phyloP scores from a whole-genome alignment of 305 asterid species.

The Solanum aculeatissimum region DNA sequence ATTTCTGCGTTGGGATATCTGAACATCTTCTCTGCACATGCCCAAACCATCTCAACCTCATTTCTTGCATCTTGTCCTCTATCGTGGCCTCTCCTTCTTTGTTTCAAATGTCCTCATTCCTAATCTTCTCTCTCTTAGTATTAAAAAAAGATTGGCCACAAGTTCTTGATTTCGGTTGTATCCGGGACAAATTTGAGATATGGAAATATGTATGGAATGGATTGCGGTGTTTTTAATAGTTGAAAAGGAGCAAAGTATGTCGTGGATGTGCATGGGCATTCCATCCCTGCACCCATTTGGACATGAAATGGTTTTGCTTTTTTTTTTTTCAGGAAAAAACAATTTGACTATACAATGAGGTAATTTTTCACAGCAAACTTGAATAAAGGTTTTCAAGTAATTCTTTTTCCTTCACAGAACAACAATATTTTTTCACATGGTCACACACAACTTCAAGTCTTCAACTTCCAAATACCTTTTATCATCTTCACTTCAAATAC shows the following conservation, averaged over 20 bases:
- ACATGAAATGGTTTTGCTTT: not conserved
- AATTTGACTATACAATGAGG: not conserved
- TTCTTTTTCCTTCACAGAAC: not conserved
- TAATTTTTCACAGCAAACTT: not conserved
- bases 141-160: not conserved
- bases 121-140: not conserved
- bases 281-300: not conserved
- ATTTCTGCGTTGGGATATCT: not conserved
- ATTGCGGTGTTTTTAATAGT: not conserved
- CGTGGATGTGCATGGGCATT: not conserved
- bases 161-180: not conserved
- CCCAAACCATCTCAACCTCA: not conserved
- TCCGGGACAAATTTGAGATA: not conserved
- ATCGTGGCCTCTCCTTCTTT: not conserved
- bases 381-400: not conserved
- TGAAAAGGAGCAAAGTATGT: not conserved
- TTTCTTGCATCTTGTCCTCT: not conserved
- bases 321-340: not conserved
- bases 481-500: not conserved
- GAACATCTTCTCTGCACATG: not conserved
- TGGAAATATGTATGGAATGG: not conserved
- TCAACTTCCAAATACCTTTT: not conserved
- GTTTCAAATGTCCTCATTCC: not conserved
- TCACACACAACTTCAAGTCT: not conserved
- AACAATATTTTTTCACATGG: not conserved